Evolutionary conservation across 345 rosid genomes (phyloP).

Genomic region (Hevea brasiliensis): DNA sequence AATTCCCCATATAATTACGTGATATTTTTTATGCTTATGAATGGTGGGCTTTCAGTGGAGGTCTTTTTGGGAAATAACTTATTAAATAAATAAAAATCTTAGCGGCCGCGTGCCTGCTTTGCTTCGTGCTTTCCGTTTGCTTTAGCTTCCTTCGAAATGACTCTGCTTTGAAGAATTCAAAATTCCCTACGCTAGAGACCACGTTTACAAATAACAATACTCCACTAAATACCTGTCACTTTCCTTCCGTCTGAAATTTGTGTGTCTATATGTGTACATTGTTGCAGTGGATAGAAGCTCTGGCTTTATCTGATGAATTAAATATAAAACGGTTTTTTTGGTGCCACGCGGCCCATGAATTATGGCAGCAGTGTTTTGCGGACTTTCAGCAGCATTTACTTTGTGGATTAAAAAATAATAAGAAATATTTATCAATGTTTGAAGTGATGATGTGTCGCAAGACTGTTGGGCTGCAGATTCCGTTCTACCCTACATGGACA

Average conservation of each 20-base stretch:
- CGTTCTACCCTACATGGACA: constrained; percentile 46
- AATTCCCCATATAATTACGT: constrained; percentile 13
- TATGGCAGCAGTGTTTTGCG: neutral
- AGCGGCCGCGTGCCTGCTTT: too few relatives aligned
- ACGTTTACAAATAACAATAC: neutral
- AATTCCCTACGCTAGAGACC: neutral
- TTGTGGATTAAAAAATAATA: too few relatives aligned
- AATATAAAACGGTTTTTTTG: neutral
- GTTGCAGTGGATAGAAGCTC: too few relatives aligned
- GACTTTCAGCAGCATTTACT: neutral
- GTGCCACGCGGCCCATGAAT: constrained; percentile 4
- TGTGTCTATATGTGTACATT: too few relatives aligned
- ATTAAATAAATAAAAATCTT: neutral
- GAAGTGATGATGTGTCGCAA: constrained; percentile 8
- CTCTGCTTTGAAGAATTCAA: neutral
- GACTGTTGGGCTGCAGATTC: constrained; percentile 32
- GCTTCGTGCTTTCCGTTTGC: too few relatives aligned
- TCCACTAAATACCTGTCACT: neutral
- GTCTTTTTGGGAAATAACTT: too few relatives aligned
- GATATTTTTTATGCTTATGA: constrained; percentile 1
- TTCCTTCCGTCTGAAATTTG: neutral
- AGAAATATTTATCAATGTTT: neutral
- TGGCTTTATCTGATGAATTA: too few relatives aligned
- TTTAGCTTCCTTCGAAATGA: neutral
- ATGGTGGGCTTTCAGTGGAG: neutral